Evolutionary conservation across 73 alveolate genomes (phyloP), one percentile per base, ranked within the genome.

Genomic region (Diophrys appendiculata): DNA sequence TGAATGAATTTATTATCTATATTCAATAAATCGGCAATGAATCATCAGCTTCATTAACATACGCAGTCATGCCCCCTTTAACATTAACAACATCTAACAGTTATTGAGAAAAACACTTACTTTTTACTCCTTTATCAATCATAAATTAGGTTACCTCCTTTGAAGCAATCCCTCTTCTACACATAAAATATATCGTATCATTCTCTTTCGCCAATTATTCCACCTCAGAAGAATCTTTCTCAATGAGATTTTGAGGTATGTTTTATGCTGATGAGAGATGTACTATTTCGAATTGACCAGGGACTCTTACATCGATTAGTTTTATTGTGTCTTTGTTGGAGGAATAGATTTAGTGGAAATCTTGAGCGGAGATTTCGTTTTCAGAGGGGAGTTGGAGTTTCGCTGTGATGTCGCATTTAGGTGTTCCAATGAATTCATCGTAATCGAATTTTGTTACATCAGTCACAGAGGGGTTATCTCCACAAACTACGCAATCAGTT

Each of bases 401-500:
- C 18, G 80, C 88, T 29, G 52, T 67, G 11, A 52, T 28, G 68
- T 69, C 43, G 54, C 93, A 85, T 0, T 52, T 71, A 1, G 73
- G 32, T 8, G 93, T 72, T 60, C 69, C 72, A 68, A 88, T 78
- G 65, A 92, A 89, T 26, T 54, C 89, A 68, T 86, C 96, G 82
- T 92, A 92, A 76, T 92, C 95, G 77, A 78, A 89, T 31, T 85
- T 81, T 35, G 29, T 64, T 33, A 82, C 33, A 27, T 52, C 80
- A 71, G 77, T 82, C 29, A 86, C 56, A 13, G 78, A 35, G 69
- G 91, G 91, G 33, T 77, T 68, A 68, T 92, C 88, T 68, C 97
- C 96, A 79, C 98, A 94, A 5, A 79, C 96, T 30, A 60, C 75
- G 76, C 98, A 94, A 55, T 60, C 78, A 28, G 89, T 82, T 53